Evolutionary conservation across 2,329 filamentous ascomycete genomes (phyloP), one percentile per base, ranked within the genome.

Genomic region (Aureobasidium sp.): DNA sequence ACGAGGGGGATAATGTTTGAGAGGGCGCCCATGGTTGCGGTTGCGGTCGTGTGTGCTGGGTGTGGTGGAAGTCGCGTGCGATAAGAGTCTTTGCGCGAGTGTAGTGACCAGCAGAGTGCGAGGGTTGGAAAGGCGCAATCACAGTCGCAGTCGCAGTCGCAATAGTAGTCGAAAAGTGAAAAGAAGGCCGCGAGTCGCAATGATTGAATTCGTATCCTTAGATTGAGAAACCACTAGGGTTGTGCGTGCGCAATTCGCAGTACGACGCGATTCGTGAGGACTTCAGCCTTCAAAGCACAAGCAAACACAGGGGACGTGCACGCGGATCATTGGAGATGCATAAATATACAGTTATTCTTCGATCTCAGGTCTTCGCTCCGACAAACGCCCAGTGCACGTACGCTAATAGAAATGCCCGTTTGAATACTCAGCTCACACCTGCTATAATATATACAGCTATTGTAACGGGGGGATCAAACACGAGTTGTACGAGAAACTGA

Each of bases 1-100:
- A 89, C 62, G 52, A 91, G 81, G 5, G 89, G 88, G 32, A 90
- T 67, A 39, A 91, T 73, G 69, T 87, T 77, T 27, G 72, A 64
- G 21, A 72, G 58, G 45, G 72, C 73, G 66, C 72, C 74, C 72
- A 75, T 76, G 47, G n/a, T 66, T 63, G 34, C 55, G 37, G 34
- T 36, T 9, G 45, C 11, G 29, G 41, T 37, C 30, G 45, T 9
- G 15, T 32, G 1, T 16, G 44, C 5, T 29, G 2, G 1, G 27
- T 9, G 30, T 0, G 7, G 5, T 29, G n/a, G 16, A 21, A 21
- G 21, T 21, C 21, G 21, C 21, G 21, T 21, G 21, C 21, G 21
- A 21, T 21, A 21, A 21, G 21, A 21, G 21, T 21, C 21, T 21
- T 21, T 21, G 21, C 21, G 21, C 21, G 21, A 21, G 1, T 21